Base-by-base conservation (phyloP, 352 stramenopile species). In the Hyaloperonospora brassicae region DNA sequence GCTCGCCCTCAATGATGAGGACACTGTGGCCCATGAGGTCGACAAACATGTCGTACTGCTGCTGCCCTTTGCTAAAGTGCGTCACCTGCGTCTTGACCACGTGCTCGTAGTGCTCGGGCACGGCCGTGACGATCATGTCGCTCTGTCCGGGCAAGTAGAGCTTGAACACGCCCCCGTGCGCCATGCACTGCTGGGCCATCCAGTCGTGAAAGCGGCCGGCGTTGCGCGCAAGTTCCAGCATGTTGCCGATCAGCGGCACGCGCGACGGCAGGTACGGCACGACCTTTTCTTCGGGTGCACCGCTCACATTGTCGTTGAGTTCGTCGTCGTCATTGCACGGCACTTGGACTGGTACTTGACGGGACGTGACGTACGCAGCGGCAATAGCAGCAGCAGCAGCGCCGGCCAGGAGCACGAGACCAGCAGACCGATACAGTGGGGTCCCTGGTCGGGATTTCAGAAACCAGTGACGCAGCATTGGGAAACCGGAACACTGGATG, bases 11-110 rank as follows among this genome's bases (percentile, higher is more conserved):
- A 46, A 75, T 68, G 24, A 77, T 66, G 14, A 78, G 49, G 25
- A 84, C 62, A 31, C 61, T 74, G n/a, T 76, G 48, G 5, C 73
- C 73, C 55, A 79, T 66, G 6, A 84, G 34, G 57, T 84, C 73
- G 7, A 64, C 55, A n/a, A 80, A 58, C 41, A 70, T 60, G 25
- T 81, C 55, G 42, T 58, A 62, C 45, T 74, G 55, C n/a, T 70
- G 63, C 2, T 62, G 46, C 1, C 74, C 74, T 50, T 85, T 85
- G 49, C 57, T 66, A 46, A 85, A 85, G 44, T 62, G 51, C 0
- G 76, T 61, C 27, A 81, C 81, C 49, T 85, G 74, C 34, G 62
- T 76, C 58, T 73, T 81, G 24, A 79, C 49, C 10, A 85, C 64
- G 38, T 83, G 67, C 25, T 85, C 74, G 38, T 77, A 79, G 48